A percentile compares a stretch with the other conserved stretches of the same genome.
Evolutionary conservation across 2,329 filamentous ascomycete species (phyloP).

Genomic region (Cyphellophora europaea): DNA sequence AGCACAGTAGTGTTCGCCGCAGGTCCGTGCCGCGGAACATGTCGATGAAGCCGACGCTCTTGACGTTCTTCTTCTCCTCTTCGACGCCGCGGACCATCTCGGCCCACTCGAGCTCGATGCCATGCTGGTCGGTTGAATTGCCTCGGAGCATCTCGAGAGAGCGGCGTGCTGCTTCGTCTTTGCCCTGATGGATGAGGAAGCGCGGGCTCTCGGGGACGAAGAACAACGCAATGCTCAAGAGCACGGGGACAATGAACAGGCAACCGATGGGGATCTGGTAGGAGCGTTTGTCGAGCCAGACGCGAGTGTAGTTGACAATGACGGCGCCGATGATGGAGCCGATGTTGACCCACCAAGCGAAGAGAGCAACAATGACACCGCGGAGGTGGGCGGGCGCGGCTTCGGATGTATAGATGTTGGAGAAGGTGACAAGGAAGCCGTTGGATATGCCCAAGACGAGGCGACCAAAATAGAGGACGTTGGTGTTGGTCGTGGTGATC

Average conservation of each 20-base stretch:
- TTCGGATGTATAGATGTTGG: conserved; percentile 41
- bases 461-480: conserved; percentile 38
- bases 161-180: conserved; percentile 8
- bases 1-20: conserved; percentile 42
- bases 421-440: conserved; percentile 37
- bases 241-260: conserved; percentile 18
- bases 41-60: conserved; percentile 9
- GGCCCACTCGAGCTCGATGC: conserved; percentile 13
- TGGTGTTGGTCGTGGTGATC: conserved; percentile 46
- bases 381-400: conserved; percentile 38
- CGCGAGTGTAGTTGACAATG: conserved; percentile 20
- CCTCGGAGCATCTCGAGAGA: conserved; percentile 5
- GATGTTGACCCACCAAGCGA: conserved; percentile 24
- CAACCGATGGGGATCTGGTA: conserved; percentile 20
- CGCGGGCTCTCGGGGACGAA: conserved; percentile 22
- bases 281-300: conserved; percentile 22
- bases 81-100: conserved; percentile 12
- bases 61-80: conserved; percentile 12
- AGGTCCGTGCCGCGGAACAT: conserved; percentile 31
- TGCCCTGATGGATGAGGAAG: conserved; percentile 20
- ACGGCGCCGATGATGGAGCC: conserved; percentile 13
- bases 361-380: conserved; percentile 40
- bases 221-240: conserved; percentile 19
- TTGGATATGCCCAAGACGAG: conserved; percentile 28
- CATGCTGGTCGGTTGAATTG: conserved; percentile 2